phyloP scores from a whole-genome alignment of 169 alveolate species.

The Miamiensis avidus region DNA sequence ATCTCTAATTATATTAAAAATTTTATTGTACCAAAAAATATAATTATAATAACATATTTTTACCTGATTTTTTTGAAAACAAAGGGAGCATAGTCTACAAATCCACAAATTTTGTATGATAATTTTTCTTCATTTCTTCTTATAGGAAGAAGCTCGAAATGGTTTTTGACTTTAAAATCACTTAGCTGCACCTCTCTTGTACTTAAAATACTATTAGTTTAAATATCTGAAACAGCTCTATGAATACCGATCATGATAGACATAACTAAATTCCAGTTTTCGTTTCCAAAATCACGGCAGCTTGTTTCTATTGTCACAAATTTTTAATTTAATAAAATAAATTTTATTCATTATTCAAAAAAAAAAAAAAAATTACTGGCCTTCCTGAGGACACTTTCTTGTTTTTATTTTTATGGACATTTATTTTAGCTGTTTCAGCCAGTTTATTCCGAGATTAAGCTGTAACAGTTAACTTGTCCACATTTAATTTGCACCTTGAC shows the following conservation, averaged over 20 bases:
- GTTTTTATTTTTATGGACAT: neutral
- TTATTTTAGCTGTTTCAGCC: neutral
- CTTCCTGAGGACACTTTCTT: neutral
- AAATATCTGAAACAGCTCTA: conserved; percentile 59
- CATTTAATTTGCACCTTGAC: no score
- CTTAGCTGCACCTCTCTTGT: conserved; percentile 17
- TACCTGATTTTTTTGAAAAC: conserved; percentile 59
- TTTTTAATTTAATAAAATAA: neutral
- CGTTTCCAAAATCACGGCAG: conserved; percentile 53
- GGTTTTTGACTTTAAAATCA: conserved; percentile 43
- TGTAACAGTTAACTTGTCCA: neutral
- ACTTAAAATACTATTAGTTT: conserved; percentile 9
- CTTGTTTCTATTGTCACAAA: conserved; percentile 1
- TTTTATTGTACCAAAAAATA: no score
- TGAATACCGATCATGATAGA: conserved; percentile 73
- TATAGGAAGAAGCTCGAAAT: conserved; percentile 43
- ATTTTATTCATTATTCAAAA: neutral
- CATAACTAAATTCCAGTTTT: conserved; percentile 65
- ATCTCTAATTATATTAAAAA: conserved; percentile 63
- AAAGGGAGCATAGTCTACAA: conserved; percentile 78
- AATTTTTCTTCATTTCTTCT: conserved; percentile 25
- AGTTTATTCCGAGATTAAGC: neutral
- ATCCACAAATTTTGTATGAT: conserved; percentile 62
- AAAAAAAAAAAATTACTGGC: neutral
- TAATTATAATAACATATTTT: no score